A percentile compares a stretch with the other conserved stretches of the same genome.
phyloP scores from a whole-genome alignment of 2,329 filamentous ascomycete genomes.

The Colletotrichum gigasporum region DNA sequence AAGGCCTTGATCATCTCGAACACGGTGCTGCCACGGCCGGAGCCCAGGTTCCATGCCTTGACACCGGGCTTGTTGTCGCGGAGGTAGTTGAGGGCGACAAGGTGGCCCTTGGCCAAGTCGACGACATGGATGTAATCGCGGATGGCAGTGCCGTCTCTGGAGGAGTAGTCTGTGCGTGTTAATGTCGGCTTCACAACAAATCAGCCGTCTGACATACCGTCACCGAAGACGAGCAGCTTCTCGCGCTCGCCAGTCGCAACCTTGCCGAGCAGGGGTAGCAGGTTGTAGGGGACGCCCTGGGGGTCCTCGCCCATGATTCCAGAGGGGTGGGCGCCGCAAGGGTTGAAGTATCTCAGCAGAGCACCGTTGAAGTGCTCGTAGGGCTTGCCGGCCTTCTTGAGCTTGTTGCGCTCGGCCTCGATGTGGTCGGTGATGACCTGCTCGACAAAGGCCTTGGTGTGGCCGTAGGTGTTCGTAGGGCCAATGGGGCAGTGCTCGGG shows the following conservation, averaged over 20 bases:
- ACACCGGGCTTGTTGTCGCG: constrained; percentile 86
- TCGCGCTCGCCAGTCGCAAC: constrained; percentile 95
- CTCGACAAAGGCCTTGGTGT: constrained; percentile 95
- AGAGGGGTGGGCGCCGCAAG: constrained; percentile 90
- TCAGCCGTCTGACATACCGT: constrained; percentile 67
- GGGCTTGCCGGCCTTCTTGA: constrained; percentile 81
- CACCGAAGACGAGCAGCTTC: constrained; percentile 93
- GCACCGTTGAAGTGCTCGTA: constrained; percentile 91
- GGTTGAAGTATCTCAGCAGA: constrained; percentile 97
- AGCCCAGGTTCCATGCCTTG: constrained; percentile 96
- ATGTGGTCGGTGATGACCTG: constrained; percentile 90
- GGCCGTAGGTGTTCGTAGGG: constrained; percentile 96
- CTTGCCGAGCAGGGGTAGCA: constrained; percentile 92
- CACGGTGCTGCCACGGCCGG: constrained; percentile 92
- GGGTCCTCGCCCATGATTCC: constrained; percentile 99
- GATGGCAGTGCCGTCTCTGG: constrained; percentile 91
- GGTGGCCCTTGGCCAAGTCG: constrained; percentile 86
- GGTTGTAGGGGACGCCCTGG: constrained; percentile 93
- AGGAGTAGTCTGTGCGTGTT: constrained; percentile 78
- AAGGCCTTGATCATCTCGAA: constrained; percentile 98
- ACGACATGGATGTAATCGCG: constrained; percentile 98
- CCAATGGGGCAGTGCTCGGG: constrained; percentile 96
- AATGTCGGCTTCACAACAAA: constrained; percentile 9
- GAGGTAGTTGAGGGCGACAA: constrained; percentile 90
- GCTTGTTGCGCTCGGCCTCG: constrained; percentile 84